Percentiles rank a stretch among this genome's conserved stretches.
phyloP scores from a whole-genome alignment of 1,284 basidiomycete species.

The Porodaedalea pini region DNA sequence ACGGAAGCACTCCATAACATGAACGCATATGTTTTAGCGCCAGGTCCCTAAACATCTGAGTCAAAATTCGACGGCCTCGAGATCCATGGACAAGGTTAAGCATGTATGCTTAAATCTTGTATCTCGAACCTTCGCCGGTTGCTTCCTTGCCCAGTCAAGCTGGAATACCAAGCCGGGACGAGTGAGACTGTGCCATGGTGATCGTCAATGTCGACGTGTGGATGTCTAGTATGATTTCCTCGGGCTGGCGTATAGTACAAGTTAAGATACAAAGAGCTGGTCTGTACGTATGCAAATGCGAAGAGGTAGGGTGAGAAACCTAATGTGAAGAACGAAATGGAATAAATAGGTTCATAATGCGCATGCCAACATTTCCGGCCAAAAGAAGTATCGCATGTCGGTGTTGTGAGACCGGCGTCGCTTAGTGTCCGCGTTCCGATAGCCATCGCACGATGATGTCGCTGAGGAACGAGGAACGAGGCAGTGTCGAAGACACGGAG shows the following conservation, averaged over 20 bases:
- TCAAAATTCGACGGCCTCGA: neutral
- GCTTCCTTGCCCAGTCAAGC: neutral
- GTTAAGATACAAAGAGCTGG: neutral
- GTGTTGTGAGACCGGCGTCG: neutral
- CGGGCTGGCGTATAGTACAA: neutral
- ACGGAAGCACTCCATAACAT: neutral
- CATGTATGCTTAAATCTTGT: neutral
- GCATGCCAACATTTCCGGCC: too few relatives aligned
- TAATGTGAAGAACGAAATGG: neutral
- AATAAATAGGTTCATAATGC: neutral
- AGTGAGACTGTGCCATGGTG: neutral
- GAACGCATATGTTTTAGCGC: neutral
- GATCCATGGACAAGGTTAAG: neutral
- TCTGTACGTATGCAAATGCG: neutral
- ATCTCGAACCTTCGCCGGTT: neutral
- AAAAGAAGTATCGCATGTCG: neutral
- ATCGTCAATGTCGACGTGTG: neutral
- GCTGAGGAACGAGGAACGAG: conserved; percentile 8
- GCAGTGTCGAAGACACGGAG: neutral
- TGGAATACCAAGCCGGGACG: neutral
- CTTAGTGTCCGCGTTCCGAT: conserved; percentile 20
- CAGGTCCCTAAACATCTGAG: neutral
- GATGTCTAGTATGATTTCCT: neutral
- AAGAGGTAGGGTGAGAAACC: neutral
- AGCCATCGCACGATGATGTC: conserved; percentile 21